Base-by-base conservation (phyloP, 257 asterid species). In the Hygrophila difformis region DNA sequence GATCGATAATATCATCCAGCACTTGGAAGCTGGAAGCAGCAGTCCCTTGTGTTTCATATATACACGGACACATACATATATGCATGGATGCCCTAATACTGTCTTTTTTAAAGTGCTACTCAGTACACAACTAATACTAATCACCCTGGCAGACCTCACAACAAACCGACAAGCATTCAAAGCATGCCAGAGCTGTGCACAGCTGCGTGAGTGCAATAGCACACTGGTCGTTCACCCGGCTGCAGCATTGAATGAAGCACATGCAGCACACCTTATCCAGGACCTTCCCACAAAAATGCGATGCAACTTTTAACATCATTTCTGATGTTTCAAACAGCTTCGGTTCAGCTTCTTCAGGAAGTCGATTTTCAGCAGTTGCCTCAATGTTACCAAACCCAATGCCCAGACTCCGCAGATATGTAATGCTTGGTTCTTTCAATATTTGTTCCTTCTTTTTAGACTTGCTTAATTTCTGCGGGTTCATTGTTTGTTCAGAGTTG, bases 101-200 rank as follows among this genome's bases (percentile, higher is more conserved):
- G n/a, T n/a, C n/a, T n/a, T n/a, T n/a, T n/a, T n/a, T n/a, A n/a
- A 3, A 42, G 14, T 41, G 26, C 12, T 11, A 36, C 20, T 49
- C 12, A 15, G 8, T 50, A 14, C 48, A n/a, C n/a, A n/a, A n/a
- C n/a, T n/a, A 39, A 12, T 20, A 15, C 57, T 62, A 69, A 35
- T 64, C 78, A 58, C 81, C 62, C 35, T 53, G 18, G 59, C 95
- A 87, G 45, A 87, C 38, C 19, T 83, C 97, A 49, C 66, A 62
- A 42, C 97, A 87, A 31, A 76, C 43, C 3, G 60, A 49, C 14
- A 87, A 46, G 77, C 91, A 87, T 60, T 53, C 93, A 10, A 76
- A 87, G 48, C 97, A 87, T 1, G 94, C 93, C 22, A 83, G 77
- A 11, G 70, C 69, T 0, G 92, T 42, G 44, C 97, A 83, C 23